These are phyloP conservation scores for Bremia lactucae DNA, from an alignment of 352 stramenopile species.

Conservation along the genomic window DNA sequence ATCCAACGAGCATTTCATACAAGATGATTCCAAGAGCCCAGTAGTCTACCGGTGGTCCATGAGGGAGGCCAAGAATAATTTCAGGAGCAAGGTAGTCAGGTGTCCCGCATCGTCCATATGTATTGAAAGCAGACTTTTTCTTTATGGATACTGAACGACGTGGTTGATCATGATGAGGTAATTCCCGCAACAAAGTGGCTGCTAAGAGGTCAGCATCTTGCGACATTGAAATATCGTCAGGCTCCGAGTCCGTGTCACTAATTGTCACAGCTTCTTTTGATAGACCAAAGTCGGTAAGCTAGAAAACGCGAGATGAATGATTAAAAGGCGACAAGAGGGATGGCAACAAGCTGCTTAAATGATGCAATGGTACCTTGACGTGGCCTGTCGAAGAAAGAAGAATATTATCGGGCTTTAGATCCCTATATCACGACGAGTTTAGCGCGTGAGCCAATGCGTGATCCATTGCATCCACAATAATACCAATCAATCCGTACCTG, in stretches of 20 bases:
- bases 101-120: constrained; percentile 69
- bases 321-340: no score
- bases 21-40: constrained; percentile 88
- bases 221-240: constrained; percentile 19
- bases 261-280: constrained; percentile 64
- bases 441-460: not conserved
- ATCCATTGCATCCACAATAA: no score
- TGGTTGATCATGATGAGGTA: not conserved
- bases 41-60: constrained; percentile 78
- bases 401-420: constrained; percentile 88
- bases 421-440: constrained; percentile 39
- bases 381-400: constrained; percentile 80
- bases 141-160: constrained; percentile 15
- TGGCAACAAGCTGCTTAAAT: constrained; percentile 1
- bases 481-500: no score
- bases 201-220: constrained; percentile 4
- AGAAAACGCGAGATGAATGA: no score
- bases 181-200: constrained; percentile 1
- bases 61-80: constrained; percentile 62
- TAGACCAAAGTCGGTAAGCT: constrained; percentile 83
- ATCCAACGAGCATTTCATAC: constrained; percentile 84
- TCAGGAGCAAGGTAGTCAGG: constrained; percentile 85
- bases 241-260: constrained; percentile 20
- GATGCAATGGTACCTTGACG: constrained; percentile 83
- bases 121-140: constrained; percentile 48